Percentiles rank a stretch among this genome's conserved stretches.
phyloP scores from a whole-genome alignment of 768 basidiomycete species.

The Calocybe gangraenosa region DNA sequence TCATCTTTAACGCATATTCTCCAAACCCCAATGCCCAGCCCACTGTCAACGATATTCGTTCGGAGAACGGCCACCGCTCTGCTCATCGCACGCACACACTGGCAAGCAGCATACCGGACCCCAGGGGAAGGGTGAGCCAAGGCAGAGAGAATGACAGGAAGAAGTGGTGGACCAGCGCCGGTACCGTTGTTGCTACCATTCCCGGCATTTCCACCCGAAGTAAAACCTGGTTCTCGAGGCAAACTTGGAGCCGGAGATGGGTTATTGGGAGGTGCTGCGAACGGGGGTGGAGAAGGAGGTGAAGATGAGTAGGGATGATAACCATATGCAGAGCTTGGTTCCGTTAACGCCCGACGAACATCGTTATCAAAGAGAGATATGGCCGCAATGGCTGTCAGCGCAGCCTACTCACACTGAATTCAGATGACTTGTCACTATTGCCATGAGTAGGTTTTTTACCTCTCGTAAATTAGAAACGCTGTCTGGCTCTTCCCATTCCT shows the following conservation, averaged over 20 bases:
- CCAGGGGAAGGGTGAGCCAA: constrained; percentile 64
- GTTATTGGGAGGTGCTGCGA: neutral
- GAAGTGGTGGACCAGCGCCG: constrained; percentile 41
- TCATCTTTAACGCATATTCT: constrained; percentile 33
- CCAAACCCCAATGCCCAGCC: constrained; percentile 70
- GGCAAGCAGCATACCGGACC: constrained; percentile 83
- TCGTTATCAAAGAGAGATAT: constrained; percentile 71
- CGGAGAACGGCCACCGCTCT: constrained; percentile 76
- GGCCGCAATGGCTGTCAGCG: constrained; percentile 69
- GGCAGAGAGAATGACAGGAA: constrained; percentile 41
- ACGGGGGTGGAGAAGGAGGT: constrained; percentile 6
- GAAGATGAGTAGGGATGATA: constrained; percentile 31
- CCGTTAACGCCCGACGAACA: constrained; percentile 55
- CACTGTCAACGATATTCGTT: constrained; percentile 82
- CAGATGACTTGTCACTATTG: no score
- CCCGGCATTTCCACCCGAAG: no score
- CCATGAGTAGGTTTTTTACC: constrained; percentile 28
- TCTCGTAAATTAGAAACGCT: constrained; percentile 57
- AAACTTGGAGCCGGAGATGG: neutral
- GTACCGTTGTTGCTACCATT: neutral
- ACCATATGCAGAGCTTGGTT: constrained; percentile 41
- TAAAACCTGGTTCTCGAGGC: neutral
- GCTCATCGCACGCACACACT: constrained; percentile 76
- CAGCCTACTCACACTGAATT: constrained; percentile 46
- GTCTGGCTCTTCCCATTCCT: constrained; percentile 47